Base-by-base conservation (phyloP, 2,329 filamentous ascomycete genomes). In the Pyrenophora seminiperda region DNA sequence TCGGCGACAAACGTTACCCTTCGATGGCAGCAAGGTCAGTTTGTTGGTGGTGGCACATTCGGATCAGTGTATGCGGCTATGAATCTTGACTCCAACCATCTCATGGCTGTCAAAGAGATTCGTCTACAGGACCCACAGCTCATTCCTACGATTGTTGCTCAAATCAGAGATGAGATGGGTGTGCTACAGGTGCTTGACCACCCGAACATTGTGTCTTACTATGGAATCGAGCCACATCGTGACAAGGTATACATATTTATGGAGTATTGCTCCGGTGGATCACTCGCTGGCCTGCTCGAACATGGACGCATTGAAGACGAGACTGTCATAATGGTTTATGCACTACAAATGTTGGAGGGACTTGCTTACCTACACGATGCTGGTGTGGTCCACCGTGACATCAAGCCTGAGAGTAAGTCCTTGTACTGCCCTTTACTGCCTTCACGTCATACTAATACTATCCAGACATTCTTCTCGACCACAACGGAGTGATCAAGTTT, bases 241-340 rank as follows among this genome's bases (percentile, higher is more conserved):
- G 94, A 99, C 79, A 94, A 96, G 70, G 94, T 99, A n/a, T 99
- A 97, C 75, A 97, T 99, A 61, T 99, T 99, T 72, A 99, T 99
- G 94, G 94, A 99, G 74, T 97, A 96, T 75, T 99, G 94, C 73
- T 95, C 91, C 4, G 93, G 94, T 42, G 94, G 94, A 15, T 97
- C 93, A 13, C 80, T 99, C 40, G 92, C 94, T 33, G 89, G 84
- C 41, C 78, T 99, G 43, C 80, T 99, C 33, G 94, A 99, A 72
- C 93, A 99, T 68, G 94, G 94, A 10, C 89, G 94, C 32, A 97
- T 99, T 57, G 94, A 97, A 76, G 95, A 97, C 68, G 94, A 99
- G 73, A 94, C 92, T 47, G 92, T 97, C 55, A 93, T 96, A 54
- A 95, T 95, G 85, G 93, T 97, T 33, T 97, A 97, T 71, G 90